A percentile compares a stretch with the other conserved stretches of the same genome.
Evolutionary conservation across 768 basidiomycete species (phyloP).

Genomic region (Lepiota venenata): DNA sequence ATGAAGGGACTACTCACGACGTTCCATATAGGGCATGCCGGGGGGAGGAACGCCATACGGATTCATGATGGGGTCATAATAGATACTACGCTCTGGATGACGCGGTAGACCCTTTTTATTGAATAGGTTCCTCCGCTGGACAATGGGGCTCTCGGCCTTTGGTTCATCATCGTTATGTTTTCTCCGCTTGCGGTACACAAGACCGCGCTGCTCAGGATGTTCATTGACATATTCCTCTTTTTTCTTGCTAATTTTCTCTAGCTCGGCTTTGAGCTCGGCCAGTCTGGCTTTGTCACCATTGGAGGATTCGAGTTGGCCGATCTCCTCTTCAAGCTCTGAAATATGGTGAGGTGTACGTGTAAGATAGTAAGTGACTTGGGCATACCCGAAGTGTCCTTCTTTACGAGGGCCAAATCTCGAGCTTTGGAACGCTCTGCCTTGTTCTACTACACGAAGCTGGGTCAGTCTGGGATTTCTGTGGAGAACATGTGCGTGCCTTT

Average conservation of each 20-base stretch:
- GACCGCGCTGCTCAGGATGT: constrained; percentile 87
- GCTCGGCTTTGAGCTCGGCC: constrained; percentile 67
- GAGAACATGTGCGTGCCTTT: constrained; percentile 54
- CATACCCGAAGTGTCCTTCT: constrained; percentile 87
- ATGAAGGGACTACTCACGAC: constrained; percentile 53
- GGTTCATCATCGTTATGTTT: constrained; percentile 34
- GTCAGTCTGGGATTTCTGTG: background rate
- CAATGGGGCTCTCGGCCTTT: constrained; percentile 30
- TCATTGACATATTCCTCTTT: constrained; percentile 91
- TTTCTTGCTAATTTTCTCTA: constrained; percentile 77
- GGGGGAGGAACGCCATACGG: constrained; percentile 92
- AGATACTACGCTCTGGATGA: constrained; percentile 90
- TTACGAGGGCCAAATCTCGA: constrained; percentile 87
- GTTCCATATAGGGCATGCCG: constrained; percentile 93
- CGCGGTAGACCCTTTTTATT: constrained; percentile 81
- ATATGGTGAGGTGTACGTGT: background rate
- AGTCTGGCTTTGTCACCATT: constrained; percentile 63
- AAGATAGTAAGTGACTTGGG: background rate
- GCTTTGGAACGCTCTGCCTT: constrained; percentile 79
- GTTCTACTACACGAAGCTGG: constrained; percentile 64
- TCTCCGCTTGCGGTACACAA: constrained; percentile 66
- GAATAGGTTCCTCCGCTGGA: constrained; percentile 67
- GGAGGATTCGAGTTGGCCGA: constrained; percentile 56
- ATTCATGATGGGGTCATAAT: constrained; percentile 92
- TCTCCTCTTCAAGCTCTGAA: constrained; percentile 79